phyloP scores from a whole-genome alignment of 495 filamentous ascomycete species.

The Letharia lupina region DNA sequence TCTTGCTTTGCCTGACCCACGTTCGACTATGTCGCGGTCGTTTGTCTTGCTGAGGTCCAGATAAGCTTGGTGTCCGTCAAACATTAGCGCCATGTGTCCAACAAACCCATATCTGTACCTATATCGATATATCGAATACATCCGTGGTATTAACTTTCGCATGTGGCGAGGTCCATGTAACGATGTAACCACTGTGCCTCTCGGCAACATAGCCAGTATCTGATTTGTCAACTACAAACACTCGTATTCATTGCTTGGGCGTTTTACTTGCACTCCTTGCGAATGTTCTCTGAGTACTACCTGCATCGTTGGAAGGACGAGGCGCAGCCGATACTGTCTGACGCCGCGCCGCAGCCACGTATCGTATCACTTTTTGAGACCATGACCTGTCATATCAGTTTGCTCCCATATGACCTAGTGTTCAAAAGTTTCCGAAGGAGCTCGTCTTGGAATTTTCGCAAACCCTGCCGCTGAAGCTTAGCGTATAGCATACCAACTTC shows the following conservation, averaged over 20 bases:
- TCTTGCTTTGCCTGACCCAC: neutral
- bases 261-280: neutral
- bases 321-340: too few relatives aligned
- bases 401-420: too few relatives aligned
- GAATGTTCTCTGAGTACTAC: too few relatives aligned
- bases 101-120: too few relatives aligned
- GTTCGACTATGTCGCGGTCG: neutral
- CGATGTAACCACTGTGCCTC: neutral
- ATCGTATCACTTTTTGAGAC: neutral
- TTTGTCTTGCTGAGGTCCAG: too few relatives aligned
- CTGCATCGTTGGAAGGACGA: too few relatives aligned
- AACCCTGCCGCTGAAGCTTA: neutral
- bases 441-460: too few relatives aligned
- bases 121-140: too few relatives aligned
- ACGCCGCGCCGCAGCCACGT: neutral
- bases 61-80: too few relatives aligned
- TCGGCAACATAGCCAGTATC: neutral
- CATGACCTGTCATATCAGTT: neutral
- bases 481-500: neutral
- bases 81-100: too few relatives aligned
- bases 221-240: neutral
- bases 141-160: too few relatives aligned
- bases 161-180: neutral
- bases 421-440: neutral
- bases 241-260: neutral